Conservation (phyloP, 2,329 filamentous ascomycete genomes). For the Trichoderma sp. region DNA sequence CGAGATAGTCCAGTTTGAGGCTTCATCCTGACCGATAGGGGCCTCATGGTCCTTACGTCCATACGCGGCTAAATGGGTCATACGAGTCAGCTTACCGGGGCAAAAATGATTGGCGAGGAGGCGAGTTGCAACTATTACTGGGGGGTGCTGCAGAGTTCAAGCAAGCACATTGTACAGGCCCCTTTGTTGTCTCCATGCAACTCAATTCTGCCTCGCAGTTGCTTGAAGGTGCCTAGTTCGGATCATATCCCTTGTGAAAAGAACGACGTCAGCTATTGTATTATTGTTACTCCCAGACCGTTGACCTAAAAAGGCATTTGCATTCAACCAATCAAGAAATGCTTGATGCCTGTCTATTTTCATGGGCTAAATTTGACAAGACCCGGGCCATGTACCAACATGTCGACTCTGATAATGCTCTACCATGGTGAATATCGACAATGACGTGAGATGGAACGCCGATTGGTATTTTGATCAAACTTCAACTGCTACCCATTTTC, state of each 20-base stretch:
- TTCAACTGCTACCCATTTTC: fast-evolving
- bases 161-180: neutral
- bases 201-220: neutral
- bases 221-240: neutral
- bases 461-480: neutral
- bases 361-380: neutral
- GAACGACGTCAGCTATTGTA: neutral
- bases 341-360: neutral
- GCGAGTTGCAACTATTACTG: neutral
- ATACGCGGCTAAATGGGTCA: neutral
- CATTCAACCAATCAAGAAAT: neutral
- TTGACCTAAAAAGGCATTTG: neutral
- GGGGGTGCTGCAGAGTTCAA: neutral
- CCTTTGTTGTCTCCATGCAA: neutral
- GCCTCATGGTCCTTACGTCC: neutral
- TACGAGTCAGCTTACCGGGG: conserved; percentile 1
- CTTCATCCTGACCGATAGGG: neutral
- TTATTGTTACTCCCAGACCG: neutral
- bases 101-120: neutral
- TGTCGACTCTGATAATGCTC: neutral
- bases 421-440: neutral
- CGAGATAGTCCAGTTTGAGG: neutral
- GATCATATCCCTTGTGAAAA: neutral
- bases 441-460: no score
- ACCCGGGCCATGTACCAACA: neutral